Conservation (phyloP, 2,329 filamentous ascomycete species). For the Epichloe sibirici region DNA sequence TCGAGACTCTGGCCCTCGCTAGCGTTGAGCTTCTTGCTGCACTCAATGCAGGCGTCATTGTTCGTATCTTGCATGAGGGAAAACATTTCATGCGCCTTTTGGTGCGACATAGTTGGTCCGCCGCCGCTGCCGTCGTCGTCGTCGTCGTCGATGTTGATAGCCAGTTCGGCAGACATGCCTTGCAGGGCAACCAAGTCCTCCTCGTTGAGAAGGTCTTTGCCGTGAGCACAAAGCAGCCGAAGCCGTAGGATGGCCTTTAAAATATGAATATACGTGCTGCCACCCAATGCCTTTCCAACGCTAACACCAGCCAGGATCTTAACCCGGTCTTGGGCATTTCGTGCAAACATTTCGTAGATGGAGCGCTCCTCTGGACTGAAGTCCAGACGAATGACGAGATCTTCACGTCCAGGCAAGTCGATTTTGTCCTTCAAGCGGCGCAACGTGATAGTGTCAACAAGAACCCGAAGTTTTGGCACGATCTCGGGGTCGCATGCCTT, state of each 20-base stretch:
- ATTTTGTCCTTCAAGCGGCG: slow-evolving; percentile 88
- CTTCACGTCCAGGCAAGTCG: slow-evolving; percentile 61
- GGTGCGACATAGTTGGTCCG: slow-evolving; percentile 46
- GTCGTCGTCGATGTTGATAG: slow-evolving; percentile 81
- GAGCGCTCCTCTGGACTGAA: slow-evolving; percentile 64
- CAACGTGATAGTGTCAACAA: slow-evolving; percentile 90
- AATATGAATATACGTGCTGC: slow-evolving; percentile 87
- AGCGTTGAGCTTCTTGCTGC: slow-evolving; percentile 50
- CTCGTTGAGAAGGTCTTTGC: slow-evolving; percentile 77
- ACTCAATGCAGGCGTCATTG: slow-evolving; percentile 60
- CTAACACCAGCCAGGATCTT: slow-evolving; percentile 52
- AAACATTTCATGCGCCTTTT: slow-evolving; percentile 76
- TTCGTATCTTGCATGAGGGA: slow-evolving; percentile 74
- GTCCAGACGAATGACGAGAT: slow-evolving; percentile 59
- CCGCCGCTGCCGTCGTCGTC: slow-evolving; percentile 49
- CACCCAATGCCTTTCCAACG: slow-evolving; percentile 56
- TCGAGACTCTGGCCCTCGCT: slow-evolving; percentile 44
- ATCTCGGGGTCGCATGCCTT: slow-evolving; percentile 77
- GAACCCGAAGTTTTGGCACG: slow-evolving; percentile 69
- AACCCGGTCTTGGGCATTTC: slow-evolving; percentile 69
- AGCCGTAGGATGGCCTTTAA: slow-evolving; percentile 83
- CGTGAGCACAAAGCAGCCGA: slow-evolving; percentile 83
- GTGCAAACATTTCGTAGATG: slow-evolving; percentile 76
- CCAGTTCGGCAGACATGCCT: slow-evolving; percentile 70
- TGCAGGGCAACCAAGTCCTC: slow-evolving; percentile 71